Base-by-base conservation (phyloP, 169 alveolate species). In the Hepatocystis sp. region DNA sequence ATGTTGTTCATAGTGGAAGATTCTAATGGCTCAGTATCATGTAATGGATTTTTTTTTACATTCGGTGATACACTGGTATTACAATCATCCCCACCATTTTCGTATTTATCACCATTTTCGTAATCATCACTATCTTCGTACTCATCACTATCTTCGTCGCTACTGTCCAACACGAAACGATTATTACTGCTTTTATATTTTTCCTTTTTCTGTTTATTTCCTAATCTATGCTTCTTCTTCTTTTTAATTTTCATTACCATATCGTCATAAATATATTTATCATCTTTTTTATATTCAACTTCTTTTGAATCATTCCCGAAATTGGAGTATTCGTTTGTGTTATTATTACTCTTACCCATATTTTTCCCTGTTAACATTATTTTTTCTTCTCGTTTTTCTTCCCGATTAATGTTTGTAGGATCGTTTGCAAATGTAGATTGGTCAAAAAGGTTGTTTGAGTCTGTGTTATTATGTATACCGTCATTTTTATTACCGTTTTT, bases 21-120 rank as follows among this genome's bases (percentile, higher is more conserved):
- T 11, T 47, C 63, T 1, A 81, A 8, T 0, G 89, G 63, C 13
- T 81, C 84, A 17, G 89, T 81, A 30, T 81, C 89, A 40, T 81
- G 89, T 28, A 81, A 51, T 0, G 89, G 89, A 36, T 81, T 81
- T 4, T 30, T 67, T 17, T 19, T 53, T 28, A 53, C 47, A 36
- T 10, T 36, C 47, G 10, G 5, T 7, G 10, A 7, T 36, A 7
- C 47, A 36, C 10, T 10, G 47, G 47, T 36, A 7, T 36, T 10
- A 7, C 10, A 7, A 36, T 36, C 47, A 7, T 7, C 10, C 10
- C 10, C 47, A 36, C 10, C 10, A 7, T 36, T 36, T 36, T 7
- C 10, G 47, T 36, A 36, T 10, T 36, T 36, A 36, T 36, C 47
- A 36, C 10, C 10, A 7, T 36, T 36, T 36, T 36, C 10, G 5